phyloP scores from a whole-genome alignment of 805 yeast species.

The Sugiyamaella marilandica region DNA sequence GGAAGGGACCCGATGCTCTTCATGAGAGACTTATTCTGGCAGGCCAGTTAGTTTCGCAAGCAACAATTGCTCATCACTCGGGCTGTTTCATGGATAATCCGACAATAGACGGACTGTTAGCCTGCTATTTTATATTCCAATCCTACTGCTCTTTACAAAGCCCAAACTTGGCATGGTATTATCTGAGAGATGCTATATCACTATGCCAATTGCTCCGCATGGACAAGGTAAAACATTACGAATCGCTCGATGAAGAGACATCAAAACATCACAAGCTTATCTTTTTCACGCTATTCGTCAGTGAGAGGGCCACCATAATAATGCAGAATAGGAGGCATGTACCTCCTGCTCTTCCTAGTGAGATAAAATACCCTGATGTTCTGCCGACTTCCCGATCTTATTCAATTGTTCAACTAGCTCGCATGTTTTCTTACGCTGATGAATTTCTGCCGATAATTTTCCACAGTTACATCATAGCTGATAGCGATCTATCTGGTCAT shows the following conservation, averaged over 20 bases:
- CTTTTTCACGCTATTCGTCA: slow-evolving; percentile 12
- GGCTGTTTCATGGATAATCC: slow-evolving; percentile 6
- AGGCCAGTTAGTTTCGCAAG: neutral
- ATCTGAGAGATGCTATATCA: slow-evolving; percentile 15
- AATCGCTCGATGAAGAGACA: neutral
- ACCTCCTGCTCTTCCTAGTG: neutral
- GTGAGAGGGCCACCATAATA: slow-evolving; percentile 14
- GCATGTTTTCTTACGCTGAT: neutral
- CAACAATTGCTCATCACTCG: slow-evolving; percentile 1
- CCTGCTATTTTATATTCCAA: slow-evolving; percentile 11
- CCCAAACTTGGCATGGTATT: slow-evolving; percentile 8
- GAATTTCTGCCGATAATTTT: neutral
- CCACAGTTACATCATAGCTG: neutral
- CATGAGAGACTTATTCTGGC: neutral
- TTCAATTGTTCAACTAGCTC: slow-evolving; percentile 1
- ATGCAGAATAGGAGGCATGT: neutral
- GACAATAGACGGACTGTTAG: slow-evolving; percentile 6
- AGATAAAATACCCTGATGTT: neutral
- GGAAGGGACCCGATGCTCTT: neutral
- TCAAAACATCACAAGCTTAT: slow-evolving; percentile 7
- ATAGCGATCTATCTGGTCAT: neutral
- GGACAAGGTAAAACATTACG: slow-evolving; percentile 10
- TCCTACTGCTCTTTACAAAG: slow-evolving; percentile 1
- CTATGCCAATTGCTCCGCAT: slow-evolving; percentile 14
- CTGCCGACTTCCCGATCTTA: neutral